Evolutionary conservation across 345 rosid species (phyloP).

Genomic region (Syzygium oleosum): DNA sequence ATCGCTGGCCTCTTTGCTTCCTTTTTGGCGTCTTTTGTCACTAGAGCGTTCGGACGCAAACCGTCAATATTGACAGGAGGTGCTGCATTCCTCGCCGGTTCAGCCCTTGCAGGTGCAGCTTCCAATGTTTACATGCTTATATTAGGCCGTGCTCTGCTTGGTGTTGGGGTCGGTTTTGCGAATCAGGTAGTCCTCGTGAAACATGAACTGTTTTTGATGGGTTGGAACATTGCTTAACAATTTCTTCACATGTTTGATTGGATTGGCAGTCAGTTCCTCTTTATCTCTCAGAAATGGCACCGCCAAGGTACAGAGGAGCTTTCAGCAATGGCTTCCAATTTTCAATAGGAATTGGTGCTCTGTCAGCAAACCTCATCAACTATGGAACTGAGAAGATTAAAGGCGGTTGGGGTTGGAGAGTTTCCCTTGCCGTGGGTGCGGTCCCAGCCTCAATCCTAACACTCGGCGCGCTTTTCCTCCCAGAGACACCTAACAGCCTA

Average conservation of each 20-base stretch:
- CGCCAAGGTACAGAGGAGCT: conserved; percentile 67
- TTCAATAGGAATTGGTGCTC: conserved; percentile 46
- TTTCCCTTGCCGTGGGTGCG: conserved; percentile 64
- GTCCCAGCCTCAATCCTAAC: conserved; percentile 56
- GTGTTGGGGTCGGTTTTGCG: conserved; percentile 63
- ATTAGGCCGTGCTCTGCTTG: conserved; percentile 61
- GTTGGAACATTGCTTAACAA: not conserved
- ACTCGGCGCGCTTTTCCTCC: conserved; percentile 52
- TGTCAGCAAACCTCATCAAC: conserved; percentile 51
- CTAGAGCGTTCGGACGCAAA: conserved; percentile 53
- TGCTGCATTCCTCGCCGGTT: conserved; percentile 46
- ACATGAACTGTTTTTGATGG: not conserved
- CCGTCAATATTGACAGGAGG: conserved; percentile 56
- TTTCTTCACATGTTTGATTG: not conserved
- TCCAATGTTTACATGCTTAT: conserved; percentile 46
- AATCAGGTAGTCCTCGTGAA: conserved; percentile 42
- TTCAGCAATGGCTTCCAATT: conserved; percentile 68
- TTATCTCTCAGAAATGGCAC: conserved; percentile 83
- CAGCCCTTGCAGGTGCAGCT: conserved; percentile 55
- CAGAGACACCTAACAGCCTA: conserved; percentile 67
- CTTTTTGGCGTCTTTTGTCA: conserved; percentile 49
- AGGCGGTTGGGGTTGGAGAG: conserved; percentile 67
- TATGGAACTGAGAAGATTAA: conserved; percentile 53
- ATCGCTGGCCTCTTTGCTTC: conserved; percentile 57
- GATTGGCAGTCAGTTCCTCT: conserved; percentile 63